Base-by-base conservation (phyloP, 345 rosid species). In the Brassica juncea region DNA sequence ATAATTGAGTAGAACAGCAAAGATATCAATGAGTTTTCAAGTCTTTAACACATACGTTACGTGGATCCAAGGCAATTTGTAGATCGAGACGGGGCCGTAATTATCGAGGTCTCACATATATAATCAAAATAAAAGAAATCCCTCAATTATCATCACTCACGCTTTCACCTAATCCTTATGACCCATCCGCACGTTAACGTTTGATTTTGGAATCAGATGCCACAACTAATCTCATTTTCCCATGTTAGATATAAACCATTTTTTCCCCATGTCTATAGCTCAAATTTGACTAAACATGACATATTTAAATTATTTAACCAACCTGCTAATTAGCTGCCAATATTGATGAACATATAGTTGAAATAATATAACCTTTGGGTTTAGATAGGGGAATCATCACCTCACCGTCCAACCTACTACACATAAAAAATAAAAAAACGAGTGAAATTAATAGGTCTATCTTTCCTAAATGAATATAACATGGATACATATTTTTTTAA, bases 41-140 rank as follows among this genome's bases (percentile, higher is more conserved):
- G 61, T 27, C 75, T 61, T 54, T 66, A 11, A 71, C 66, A 68
- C 66, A 73, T 23, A 23, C 75, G 75, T 80, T 80, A 80, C 80
- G 68, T 80, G 83, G 83, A 80, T 80, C 76, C 79, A 70, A 75
- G 76, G 79, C 82, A 75, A 75, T 70, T 70, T 75, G 57, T 57
- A 64, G 76, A 80, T 74, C 79, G 71, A 61, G 82, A 80, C 75
- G 71, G 35, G 47, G 49, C 70, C 82, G 79, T 74, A 74, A 80
- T 80, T 68, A 69, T 80, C 72, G 83, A 70, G 71, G 68, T 21
- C 55, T 58, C 44, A 70, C 15, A 61, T 61, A 55, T 49, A 59
- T 59, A 59, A 61, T 60, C 65, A 60, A 27, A 27, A 61, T 11
- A 58, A 62, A 47, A 52, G 21, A 60, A 63, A 44, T 34, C 5